Evolutionary conservation across 768 basidiomycete genomes (phyloP).

Genomic region (Lentinus tigrinus): DNA sequence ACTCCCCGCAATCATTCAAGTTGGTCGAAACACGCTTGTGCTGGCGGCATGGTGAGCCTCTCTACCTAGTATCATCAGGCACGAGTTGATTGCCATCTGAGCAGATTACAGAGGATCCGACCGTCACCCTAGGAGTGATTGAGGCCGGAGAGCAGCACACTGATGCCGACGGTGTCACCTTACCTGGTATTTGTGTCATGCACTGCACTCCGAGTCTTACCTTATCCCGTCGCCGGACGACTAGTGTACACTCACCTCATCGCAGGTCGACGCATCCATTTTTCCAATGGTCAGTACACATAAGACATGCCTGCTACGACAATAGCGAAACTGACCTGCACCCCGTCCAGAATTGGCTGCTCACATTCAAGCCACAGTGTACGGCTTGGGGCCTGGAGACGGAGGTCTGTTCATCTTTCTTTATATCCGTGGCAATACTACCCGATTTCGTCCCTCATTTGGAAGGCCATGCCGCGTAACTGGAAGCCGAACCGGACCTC

Average conservation of each 20-base stretch:
- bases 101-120: constrained; percentile 28
- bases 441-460: too few relatives aligned
- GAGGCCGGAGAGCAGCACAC: constrained; percentile 29
- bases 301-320: too few relatives aligned
- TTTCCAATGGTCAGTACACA: neutral
- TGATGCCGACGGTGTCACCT: constrained; percentile 6
- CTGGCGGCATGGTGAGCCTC: constrained; percentile 14
- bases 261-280: constrained; percentile 2
- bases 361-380: constrained; percentile 1
- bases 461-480: too few relatives aligned
- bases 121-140: constrained; percentile 28
- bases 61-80: neutral
- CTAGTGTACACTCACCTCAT: neutral
- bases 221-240: neutral
- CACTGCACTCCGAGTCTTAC: too few relatives aligned
- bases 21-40: constrained; percentile 18
- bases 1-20: neutral
- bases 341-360: neutral
- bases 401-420: too few relatives aligned
- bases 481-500: too few relatives aligned
- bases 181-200: constrained; percentile 17
- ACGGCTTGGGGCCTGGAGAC: too few relatives aligned
- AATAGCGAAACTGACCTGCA: neutral
- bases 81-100: too few relatives aligned
- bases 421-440: too few relatives aligned